Evolutionary conservation across 2,329 filamentous ascomycete species (phyloP).

Genomic region (Fusarium mexicanum): DNA sequence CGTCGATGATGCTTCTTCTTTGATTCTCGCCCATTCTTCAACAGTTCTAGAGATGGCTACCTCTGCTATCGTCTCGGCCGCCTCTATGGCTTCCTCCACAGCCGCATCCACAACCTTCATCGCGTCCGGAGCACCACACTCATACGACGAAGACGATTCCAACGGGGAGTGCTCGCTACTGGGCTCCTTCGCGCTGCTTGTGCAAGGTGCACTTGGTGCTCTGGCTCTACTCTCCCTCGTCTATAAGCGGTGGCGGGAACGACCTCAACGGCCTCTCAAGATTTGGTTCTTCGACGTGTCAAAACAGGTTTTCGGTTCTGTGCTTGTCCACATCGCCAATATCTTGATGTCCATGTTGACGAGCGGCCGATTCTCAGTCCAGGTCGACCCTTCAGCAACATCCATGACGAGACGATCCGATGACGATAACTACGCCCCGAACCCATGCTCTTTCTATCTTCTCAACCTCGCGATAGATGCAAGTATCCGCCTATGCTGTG

Average conservation of each 20-base stretch:
- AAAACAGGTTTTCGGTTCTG: slow-evolving; percentile 95
- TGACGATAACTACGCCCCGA: slow-evolving; percentile 72
- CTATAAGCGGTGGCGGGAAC: slow-evolving; percentile 91
- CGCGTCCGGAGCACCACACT: slow-evolving; percentile 22
- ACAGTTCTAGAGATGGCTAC: slow-evolving; percentile 43
- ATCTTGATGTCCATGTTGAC: slow-evolving; percentile 97
- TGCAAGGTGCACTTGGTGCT: slow-evolving; percentile 86
- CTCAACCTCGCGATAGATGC: slow-evolving; percentile 96
- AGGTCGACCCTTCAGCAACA: slow-evolving; percentile 59
- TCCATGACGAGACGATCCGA: slow-evolving; percentile 53
- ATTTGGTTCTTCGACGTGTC: slow-evolving; percentile 98
- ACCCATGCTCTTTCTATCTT: slow-evolving; percentile 96
- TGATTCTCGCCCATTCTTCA: slow-evolving; percentile 32
- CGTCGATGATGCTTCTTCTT: slow-evolving; percentile 37
- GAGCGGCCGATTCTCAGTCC: slow-evolving; percentile 81
- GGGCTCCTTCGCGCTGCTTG: slow-evolving; percentile 88
- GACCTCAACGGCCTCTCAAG: slow-evolving; percentile 90
- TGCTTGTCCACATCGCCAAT: slow-evolving; percentile 91
- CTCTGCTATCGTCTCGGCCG: slow-evolving; percentile 43
- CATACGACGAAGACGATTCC: slow-evolving; percentile 57
- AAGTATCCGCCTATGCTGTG: slow-evolving; percentile 54
- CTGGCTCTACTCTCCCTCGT: slow-evolving; percentile 88
- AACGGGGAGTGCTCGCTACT: slow-evolving; percentile 86
- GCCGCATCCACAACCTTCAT: slow-evolving; percentile 30
- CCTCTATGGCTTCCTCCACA: slow-evolving; percentile 43